A percentile compares a stretch with the other conserved stretches of the same genome.
phyloP scores from a whole-genome alignment of 192 early-diverging fungal genomes.

The Mortierella alpina region DNA sequence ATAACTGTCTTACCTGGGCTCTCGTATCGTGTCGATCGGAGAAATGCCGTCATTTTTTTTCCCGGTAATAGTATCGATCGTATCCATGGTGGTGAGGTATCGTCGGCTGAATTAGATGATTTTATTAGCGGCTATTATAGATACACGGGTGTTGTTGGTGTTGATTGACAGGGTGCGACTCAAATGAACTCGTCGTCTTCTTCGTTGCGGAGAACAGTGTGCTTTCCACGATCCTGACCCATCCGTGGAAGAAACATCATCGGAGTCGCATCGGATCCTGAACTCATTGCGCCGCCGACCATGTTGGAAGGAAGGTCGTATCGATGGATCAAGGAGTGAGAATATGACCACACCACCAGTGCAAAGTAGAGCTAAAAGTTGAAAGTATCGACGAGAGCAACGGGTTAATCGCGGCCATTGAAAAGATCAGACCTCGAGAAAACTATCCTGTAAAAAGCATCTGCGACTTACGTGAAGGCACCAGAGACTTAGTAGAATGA shows the following conservation, averaged over 20 bases:
- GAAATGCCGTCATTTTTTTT: too few species aligned
- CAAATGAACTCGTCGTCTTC: constrained; percentile 51
- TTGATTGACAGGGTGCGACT: neutral
- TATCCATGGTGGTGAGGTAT: too few species aligned
- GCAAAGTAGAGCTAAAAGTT: constrained; percentile 42
- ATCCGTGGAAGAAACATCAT: constrained; percentile 48
- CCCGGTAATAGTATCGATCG: too few species aligned
- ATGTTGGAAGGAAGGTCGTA: constrained; percentile 49
- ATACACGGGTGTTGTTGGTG: too few species aligned
- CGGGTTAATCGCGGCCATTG: neutral
- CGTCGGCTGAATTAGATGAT: too few species aligned
- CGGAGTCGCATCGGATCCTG: constrained; percentile 48
- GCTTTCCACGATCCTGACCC: constrained; percentile 51
- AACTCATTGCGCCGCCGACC: constrained; percentile 37
- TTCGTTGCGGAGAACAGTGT: constrained; percentile 36
- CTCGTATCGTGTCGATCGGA: too few species aligned
- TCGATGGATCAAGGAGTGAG: constrained; percentile 45
- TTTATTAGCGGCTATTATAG: too few species aligned
- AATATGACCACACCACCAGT: constrained; percentile 46
- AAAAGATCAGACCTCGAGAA: too few species aligned
- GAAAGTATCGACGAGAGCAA: neutral
- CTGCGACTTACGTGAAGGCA: constrained; percentile 37
- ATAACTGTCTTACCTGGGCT: too few species aligned
- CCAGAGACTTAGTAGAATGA: constrained; percentile 45
- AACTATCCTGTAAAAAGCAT: too few species aligned